Conservation (phyloP, 148 eudicot genomes). For the Camellia lanceoleosa region DNA sequence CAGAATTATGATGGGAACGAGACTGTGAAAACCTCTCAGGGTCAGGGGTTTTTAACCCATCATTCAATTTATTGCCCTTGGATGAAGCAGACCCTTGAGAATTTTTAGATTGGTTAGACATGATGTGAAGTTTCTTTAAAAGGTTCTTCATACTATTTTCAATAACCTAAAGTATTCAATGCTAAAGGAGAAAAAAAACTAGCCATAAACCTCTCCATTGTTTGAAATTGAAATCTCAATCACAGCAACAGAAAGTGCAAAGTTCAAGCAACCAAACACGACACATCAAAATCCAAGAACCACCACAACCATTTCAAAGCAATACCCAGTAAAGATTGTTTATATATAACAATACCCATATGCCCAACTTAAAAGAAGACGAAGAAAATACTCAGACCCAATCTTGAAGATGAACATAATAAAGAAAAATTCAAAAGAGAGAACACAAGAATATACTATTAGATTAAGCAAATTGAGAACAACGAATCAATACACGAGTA, state of each 20-base stretch:
- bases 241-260: slow-evolving; percentile 12
- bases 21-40: slow-evolving; percentile 28
- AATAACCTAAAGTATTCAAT: slow-evolving; percentile 20
- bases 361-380: slow-evolving; percentile 14
- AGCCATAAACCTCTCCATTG: slow-evolving; percentile 59
- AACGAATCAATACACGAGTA: not conserved
- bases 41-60: slow-evolving; percentile 16
- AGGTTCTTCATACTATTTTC: slow-evolving; percentile 67
- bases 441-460: not conserved
- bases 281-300: slow-evolving; percentile 20
- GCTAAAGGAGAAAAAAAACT: slow-evolving; percentile 47
- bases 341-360: slow-evolving; percentile 19
- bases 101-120: slow-evolving; percentile 56
- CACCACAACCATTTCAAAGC: slow-evolving; percentile 13
- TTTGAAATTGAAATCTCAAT: slow-evolving; percentile 28
- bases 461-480: not conserved
- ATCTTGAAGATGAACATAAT: not conserved
- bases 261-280: slow-evolving; percentile 17
- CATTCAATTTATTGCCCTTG: slow-evolving; percentile 36
- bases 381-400: not conserved
- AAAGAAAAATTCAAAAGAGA: not conserved
- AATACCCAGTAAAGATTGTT: slow-evolving; percentile 16
- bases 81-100: slow-evolving; percentile 64
- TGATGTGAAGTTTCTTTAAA: slow-evolving; percentile 74
- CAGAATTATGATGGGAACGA: slow-evolving; percentile 35